Base-by-base conservation (phyloP, 768 basidiomycete genomes). In the Trametes coccinea region DNA sequence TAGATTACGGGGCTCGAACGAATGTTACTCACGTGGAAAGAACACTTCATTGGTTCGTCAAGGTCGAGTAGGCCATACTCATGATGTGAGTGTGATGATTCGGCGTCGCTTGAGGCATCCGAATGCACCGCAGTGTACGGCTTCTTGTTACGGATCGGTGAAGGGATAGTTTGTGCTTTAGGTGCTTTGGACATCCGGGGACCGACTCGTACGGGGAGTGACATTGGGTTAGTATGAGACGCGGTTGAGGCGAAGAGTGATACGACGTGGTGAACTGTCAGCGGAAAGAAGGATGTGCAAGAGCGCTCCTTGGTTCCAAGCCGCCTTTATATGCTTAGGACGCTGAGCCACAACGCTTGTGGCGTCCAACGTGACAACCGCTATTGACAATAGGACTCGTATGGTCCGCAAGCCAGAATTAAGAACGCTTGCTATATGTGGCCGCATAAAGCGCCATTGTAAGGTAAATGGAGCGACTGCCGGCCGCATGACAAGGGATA, bases 21-120 rank as follows among this genome's bases (percentile, higher is more conserved):
- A 7, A 22, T 43, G 63, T 63, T n/a, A 73, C 76, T 66, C 69
- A 81, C 83, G 69, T 76, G 72, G 72, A 87, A 87, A 13, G 77
- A 77, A 66, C 81, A 85, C 39, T 77, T 75, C 17, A 63, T 58
- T 2, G 61, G 56, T 16, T 63, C 61, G 52, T 63, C 61, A 3
- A 63, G 51, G 34, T 63, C 61, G 5, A 58, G 51, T 3, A 57
- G 56, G 5, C 52, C 50, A 30, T 59, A 63, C 13, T 48, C 45
- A 17, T 22, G 61, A 37, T 51, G 61, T 16, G 40, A 51, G 9
- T 54, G 44, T 13, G 61, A 63, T 5, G 52, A 53, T 34, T 63
- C 61, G 22, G 51, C 52, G 56, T 53, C 47, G 46, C 61, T 63
- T 8, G 56, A 58, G 27, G 52, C 30, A 11, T 45, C 53, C 22